Evolutionary conservation across 1,139 yeast species (phyloP), one percentile per base, ranked within the genome.

Genomic region (Yamadazyma oceani): DNA sequence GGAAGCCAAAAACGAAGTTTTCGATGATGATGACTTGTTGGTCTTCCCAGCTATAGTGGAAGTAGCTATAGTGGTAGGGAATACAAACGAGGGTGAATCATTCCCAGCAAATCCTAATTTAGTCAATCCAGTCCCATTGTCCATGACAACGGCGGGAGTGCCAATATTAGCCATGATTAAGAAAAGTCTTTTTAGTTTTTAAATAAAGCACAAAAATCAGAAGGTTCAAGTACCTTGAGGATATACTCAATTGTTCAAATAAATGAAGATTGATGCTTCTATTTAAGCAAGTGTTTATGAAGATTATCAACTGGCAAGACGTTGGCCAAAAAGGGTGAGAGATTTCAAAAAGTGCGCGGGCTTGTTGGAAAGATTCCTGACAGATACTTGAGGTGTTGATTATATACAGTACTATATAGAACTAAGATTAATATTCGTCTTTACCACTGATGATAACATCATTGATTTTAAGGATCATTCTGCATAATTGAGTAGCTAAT

Each of bases 91-190:
- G 25, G 99, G 99, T 12, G 97, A 78, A 65, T 92, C 98, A 60
- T 92, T 92, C 39, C 99, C 99, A 51, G 99, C 98, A 67, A 90
- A 92, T 19, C 99, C 99, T 48, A 92, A 76, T 62, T 92, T 92
- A 58, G 98, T 92, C 54, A 90, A 75, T 47, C 99, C 99, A 50
- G 99, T 92, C 75, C 99, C 99, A 58, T 85, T 85, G 75, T 85
- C 96, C 96, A 89, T 89, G 64, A 89, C 96, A 70, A 89, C 92
- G 45, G 97, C 96, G 35, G 97, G 97, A 44, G 82, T 75, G 48
- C 83, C 85, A 64, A 81, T 76, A 55, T 82, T 69, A 38, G 81
- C 73, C 83, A 78, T 78, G 37, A 40, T 64, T 31, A 24, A 26
- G 5, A 5, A 26, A 26, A 5, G 28, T 9, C 10, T 26, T 12